Evolutionary conservation across 2,329 filamentous ascomycete genomes (phyloP), one percentile per base, ranked within the genome.

Genomic region (Colletotrichum echinochloae): DNA sequence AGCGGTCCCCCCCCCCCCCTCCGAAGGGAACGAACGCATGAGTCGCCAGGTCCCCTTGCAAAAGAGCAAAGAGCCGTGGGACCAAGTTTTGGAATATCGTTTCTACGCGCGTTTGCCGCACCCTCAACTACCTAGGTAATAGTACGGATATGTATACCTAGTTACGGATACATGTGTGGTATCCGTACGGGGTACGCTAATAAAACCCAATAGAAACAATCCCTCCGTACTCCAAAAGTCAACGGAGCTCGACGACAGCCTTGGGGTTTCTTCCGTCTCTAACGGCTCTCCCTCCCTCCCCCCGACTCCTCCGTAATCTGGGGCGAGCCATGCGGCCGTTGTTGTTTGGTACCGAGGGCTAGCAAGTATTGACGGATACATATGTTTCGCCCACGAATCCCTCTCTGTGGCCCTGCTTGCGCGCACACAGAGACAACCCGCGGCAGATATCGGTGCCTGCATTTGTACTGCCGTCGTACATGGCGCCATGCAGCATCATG

Each of bases 361-460:
- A n/a, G n/a, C n/a, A n/a, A n/a, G n/a, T n/a, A n/a, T n/a, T n/a
- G n/a, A n/a, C n/a, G n/a, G n/a, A n/a, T n/a, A n/a, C n/a, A n/a
- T n/a, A n/a, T n/a, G n/a, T n/a, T n/a, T n/a, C n/a, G n/a, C n/a
- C n/a, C n/a, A n/a, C 18, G 6, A 9, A n/a, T n/a, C 8, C n/a
- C n/a, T n/a, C 41, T 44, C 62, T 55, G 37, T 55, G 61, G 65
- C 59, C 41, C n/a, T 18, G 33, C 23, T 46, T 60, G 48, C 55
- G 62, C 41, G 11, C 20, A 66, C 62, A 66, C 18, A 26, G 56
- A 61, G 33, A 0, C 1, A 5, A 18, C 18, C 49, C 55, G 51
- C 56, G 49, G 51, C 62, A 69, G 61, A 56, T 62, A 66, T 70
- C 62, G 66, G 66, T 70, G 66, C 66, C 66, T 70, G 66, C 66